phyloP scores from a whole-genome alignment of 139 green algal genomes.

The Chlamydomonas schloesseri region DNA sequence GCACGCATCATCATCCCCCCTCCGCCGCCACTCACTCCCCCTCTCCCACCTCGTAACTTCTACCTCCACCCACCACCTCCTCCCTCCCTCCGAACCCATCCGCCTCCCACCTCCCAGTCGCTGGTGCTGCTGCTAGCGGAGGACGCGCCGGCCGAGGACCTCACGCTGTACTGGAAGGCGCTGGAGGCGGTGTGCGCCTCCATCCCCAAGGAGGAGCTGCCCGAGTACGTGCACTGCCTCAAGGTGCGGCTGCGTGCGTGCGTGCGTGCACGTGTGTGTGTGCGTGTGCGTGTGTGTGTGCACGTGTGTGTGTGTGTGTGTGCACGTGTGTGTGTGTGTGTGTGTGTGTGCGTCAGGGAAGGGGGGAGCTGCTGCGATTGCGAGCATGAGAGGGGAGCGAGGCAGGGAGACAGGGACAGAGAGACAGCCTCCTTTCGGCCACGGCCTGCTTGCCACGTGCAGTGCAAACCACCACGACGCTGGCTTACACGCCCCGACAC shows the following conservation, averaged over 20 bases:
- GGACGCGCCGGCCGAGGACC: constrained; percentile 34
- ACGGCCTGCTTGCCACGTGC: too few relatives aligned
- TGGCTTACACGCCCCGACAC: too few relatives aligned
- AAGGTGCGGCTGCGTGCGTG: constrained; percentile 13
- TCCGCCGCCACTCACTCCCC: neutral
- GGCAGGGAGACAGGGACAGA: too few relatives aligned
- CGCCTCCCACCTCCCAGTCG: constrained; percentile 49
- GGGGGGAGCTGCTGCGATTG: too few relatives aligned
- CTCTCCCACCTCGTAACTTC: neutral
- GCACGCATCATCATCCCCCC: neutral
- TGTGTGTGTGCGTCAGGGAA: too few relatives aligned
- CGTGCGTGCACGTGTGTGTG: too few relatives aligned
- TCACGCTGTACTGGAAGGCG: constrained; percentile 81
- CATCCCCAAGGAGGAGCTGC: constrained; percentile 90
- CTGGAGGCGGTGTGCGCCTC: constrained; percentile 76
- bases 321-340: too few relatives aligned
- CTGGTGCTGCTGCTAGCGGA: constrained; percentile 77
- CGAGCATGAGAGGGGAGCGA: too few relatives aligned
- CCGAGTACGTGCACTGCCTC: constrained; percentile 72
- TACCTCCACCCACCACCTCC: neutral
- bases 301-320: too few relatives aligned
- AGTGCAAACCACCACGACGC: too few relatives aligned
- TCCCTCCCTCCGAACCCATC: neutral
- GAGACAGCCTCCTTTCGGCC: too few relatives aligned
- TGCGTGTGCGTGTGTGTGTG: too few relatives aligned